A percentile compares a stretch with the other conserved stretches of the same genome.
These are phyloP conservation scores for Daldinia caldariorum DNA, from an alignment of 495 filamentous ascomycete species.

Conservation along the genomic window DNA sequence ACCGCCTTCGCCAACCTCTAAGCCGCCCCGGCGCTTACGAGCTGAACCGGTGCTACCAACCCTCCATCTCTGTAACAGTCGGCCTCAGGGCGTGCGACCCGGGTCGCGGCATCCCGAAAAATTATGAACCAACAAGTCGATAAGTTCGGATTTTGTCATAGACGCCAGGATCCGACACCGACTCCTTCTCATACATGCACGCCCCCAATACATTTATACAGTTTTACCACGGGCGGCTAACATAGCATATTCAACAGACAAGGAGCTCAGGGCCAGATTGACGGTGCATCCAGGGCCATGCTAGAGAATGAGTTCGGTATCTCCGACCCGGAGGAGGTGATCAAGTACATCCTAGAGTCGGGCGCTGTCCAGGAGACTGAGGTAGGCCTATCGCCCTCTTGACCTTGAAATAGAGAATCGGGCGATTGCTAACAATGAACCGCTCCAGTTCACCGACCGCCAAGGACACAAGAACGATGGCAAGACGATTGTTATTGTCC, in stretches of 20 bases:
- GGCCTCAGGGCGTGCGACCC: constrained; percentile 8
- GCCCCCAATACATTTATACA: not conserved
- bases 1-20: not conserved
- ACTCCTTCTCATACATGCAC: not conserved
- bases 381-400: constrained; percentile 60
- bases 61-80: constrained; percentile 14
- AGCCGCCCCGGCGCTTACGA: constrained; percentile 23
- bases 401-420: not conserved
- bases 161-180: constrained; percentile 18
- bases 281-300: constrained; percentile 74
- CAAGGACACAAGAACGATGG: constrained; percentile 57
- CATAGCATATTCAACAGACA: constrained; percentile 65
- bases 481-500: too few relatives aligned
- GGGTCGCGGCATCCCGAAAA: constrained; percentile 6
- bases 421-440: constrained; percentile 2
- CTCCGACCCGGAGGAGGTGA: constrained; percentile 74
- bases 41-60: constrained; percentile 18
- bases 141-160: not conserved
- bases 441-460: constrained; percentile 53
- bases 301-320: constrained; percentile 93
- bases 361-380: constrained; percentile 73
- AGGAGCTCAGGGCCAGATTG: constrained; percentile 81
- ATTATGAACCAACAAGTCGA: not conserved
- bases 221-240: constrained; percentile 34
- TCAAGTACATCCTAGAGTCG: constrained; percentile 80